Evolutionary conservation across 495 filamentous ascomycete species (phyloP).

Genomic region (Ramalina peruviana): DNA sequence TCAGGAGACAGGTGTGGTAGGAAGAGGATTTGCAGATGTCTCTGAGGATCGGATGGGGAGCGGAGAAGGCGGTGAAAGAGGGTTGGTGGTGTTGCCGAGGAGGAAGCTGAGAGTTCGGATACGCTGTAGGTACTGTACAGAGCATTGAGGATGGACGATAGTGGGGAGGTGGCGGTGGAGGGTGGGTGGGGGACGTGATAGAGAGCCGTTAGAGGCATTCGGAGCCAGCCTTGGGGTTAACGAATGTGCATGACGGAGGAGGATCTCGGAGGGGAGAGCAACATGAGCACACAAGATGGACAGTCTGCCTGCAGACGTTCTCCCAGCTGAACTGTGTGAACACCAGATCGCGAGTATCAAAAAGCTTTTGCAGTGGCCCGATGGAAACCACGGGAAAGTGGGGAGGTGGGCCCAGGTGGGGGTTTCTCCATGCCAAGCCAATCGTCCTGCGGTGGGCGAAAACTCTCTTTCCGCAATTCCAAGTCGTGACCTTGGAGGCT

Average conservation of each 20-base stretch:
- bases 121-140: conserved; percentile 1
- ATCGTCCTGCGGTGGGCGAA: too few relatives aligned
- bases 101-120: conserved; percentile 5
- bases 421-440: too few relatives aligned
- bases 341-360: too few relatives aligned
- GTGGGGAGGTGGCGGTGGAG: conserved; percentile 5
- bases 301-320: background rate
- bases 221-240: background rate
- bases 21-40: conserved; percentile 11
- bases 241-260: background rate
- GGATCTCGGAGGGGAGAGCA: background rate
- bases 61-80: conserved; percentile 14
- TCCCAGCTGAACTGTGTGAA: too few relatives aligned
- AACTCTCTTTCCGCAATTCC: too few relatives aligned
- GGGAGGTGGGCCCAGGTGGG: too few relatives aligned
- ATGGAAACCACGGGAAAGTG: too few relatives aligned
- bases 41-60: conserved; percentile 5
- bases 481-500: too few relatives aligned
- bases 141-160: background rate
- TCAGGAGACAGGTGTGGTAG: conserved; percentile 9
- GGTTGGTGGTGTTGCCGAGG: conserved; percentile 1
- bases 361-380: too few relatives aligned
- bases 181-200: conserved; percentile 6
- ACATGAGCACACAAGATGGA: background rate
- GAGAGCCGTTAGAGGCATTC: background rate